Evolutionary conservation across 129 eudicot species (phyloP).

Genomic region (Heracleum sosnowskyi): DNA sequence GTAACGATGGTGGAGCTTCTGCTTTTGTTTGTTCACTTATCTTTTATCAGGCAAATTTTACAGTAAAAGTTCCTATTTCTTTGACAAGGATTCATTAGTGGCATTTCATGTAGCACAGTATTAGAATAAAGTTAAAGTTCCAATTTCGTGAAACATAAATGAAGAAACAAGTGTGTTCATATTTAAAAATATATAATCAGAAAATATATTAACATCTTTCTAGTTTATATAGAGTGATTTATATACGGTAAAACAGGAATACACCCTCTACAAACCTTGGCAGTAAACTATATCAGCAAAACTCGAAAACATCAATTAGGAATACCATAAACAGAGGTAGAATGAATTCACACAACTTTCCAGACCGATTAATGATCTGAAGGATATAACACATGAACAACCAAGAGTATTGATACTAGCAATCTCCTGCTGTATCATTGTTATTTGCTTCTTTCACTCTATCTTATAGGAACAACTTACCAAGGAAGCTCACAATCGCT

Average conservation of each 20-base stretch:
- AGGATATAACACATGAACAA: no score
- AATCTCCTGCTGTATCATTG: not conserved
- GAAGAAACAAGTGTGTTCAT: no score
- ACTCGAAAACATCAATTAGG: not conserved
- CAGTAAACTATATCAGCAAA: not conserved
- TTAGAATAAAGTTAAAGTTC: not conserved
- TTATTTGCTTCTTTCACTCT: slow-evolving; percentile 15
- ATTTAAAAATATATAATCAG: no score
- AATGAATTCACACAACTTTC: not conserved
- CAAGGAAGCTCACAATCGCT: slow-evolving; percentile 65
- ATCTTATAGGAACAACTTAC: slow-evolving; percentile 74
- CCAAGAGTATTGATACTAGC: no score
- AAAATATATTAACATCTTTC: no score
- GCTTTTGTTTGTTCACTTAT: not conserved
- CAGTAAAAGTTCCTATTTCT: not conserved
- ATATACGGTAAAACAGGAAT: not conserved
- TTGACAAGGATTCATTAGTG: no score
- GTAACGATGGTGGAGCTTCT: not conserved
- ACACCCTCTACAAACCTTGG: not conserved
- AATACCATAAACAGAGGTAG: not conserved
- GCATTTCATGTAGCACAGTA: no score
- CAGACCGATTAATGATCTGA: no score
- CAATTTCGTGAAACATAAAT: not conserved
- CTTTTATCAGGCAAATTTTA: not conserved
- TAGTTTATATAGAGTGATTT: no score